These are phyloP conservation scores for Diplocarpon rosae DNA, from an alignment of 2,329 filamentous ascomycete species.

Conservation along the genomic window DNA sequence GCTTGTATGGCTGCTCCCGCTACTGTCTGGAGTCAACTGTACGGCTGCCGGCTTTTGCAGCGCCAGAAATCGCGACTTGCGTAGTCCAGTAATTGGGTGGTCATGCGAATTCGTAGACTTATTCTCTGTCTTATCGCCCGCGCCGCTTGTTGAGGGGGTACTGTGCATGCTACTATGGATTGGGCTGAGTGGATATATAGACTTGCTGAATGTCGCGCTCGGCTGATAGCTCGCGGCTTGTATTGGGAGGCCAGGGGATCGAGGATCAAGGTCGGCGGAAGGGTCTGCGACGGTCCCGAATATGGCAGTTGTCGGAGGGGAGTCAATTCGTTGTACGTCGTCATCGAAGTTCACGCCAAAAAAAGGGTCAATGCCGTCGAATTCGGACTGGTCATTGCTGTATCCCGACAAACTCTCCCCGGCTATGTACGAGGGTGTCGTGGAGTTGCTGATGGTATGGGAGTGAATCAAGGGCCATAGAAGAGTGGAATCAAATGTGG, in stretches of 20 bases:
- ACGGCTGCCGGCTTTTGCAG: conserved; percentile 10
- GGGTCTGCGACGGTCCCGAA: conserved; percentile 9
- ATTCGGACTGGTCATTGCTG: conserved; percentile 23
- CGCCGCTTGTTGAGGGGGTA: conserved; percentile 19
- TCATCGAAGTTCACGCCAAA: conserved; percentile 27
- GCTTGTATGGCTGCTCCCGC: conserved; percentile 26
- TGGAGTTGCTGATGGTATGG: conserved; percentile 23
- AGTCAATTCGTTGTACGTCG: conserved; percentile 20
- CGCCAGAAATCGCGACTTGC: conserved; percentile 14
- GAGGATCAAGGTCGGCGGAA: conserved; percentile 11
- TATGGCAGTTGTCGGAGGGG: conserved; percentile 12
- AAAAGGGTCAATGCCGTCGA: conserved; percentile 25
- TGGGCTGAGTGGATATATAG: conserved; percentile 24
- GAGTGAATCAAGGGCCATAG: conserved; percentile 22
- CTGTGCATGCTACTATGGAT: conserved; percentile 21
- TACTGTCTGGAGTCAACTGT: conserved; percentile 26
- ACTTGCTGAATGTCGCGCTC: conserved; percentile 11
- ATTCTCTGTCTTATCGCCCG: conserved; percentile 14
- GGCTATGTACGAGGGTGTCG: conserved; percentile 23
- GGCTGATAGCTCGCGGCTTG: conserved; percentile 10
- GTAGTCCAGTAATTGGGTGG: conserved; percentile 16
- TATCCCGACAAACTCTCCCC: conserved; percentile 24
- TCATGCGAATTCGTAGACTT: conserved; percentile 16
- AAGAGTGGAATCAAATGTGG: conserved; percentile 16
- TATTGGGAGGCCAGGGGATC: conserved; percentile 11